Evolutionary conservation across 441 rosid genomes (phyloP), one percentile per base, ranked within the genome.

Genomic region (Erodium moschatum): DNA sequence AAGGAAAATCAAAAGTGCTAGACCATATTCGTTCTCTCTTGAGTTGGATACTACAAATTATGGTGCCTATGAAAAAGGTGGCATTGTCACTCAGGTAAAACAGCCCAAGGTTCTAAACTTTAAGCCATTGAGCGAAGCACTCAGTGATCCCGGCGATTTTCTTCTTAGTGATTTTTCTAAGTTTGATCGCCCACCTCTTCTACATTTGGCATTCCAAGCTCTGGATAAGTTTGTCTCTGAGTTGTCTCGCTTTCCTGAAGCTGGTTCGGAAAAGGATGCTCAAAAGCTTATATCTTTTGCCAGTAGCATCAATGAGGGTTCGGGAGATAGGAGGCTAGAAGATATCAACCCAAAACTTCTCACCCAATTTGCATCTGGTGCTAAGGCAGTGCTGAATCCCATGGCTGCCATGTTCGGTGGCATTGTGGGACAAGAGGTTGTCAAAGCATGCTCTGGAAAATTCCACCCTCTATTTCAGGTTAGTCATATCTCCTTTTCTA

Each of bases 331-430:
- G 48, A 89, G 76, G 75, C 80, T 86, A 64, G 92, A 83, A 64
- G 88, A 86, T 72, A 69, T 91, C 61, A 81, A 86, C 75, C 84
- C 83, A 0, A 85, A 86, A 73, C 78, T 89, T 73, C 86, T 91
- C 68, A 78, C 83, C 12, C 86, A n/a, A n/a, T n/a, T n/a, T n/a
- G n/a, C n/a, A n/a, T n/a, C n/a, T n/a, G n/a, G n/a, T n/a, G n/a
- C n/a, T 52, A 86, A 84, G 80, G 96, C 97, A 66, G 90, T 89
- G 54, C 78, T 91, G 65, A 91, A 91, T 80, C 97, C 97, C 52
- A 89, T 89, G 96, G 96, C 97, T 74, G 97, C 97, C 44, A 89
- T 91, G 93, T 91, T 91, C 76, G 97, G 97, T 68, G 97, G 97
- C 64, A 82, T 91, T 70, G 97, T 91, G 70, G 97, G 97, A 33